Evolutionary conservation across 768 basidiomycete species (phyloP), one percentile per base, ranked within the genome.

Genomic region (Daedaleopsis nitida): DNA sequence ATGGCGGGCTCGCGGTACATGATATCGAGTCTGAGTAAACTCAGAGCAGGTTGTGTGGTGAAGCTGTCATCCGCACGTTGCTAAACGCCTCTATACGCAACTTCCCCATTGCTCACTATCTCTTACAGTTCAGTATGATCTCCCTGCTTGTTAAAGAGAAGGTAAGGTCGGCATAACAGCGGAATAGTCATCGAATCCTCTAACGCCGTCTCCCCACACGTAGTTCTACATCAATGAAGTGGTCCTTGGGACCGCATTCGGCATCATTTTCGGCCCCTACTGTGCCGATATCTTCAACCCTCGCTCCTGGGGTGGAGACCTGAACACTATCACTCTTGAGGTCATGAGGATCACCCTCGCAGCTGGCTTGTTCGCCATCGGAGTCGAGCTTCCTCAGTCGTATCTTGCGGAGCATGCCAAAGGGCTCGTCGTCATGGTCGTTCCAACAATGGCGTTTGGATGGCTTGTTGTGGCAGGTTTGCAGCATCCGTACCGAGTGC

Each of bases 161-260:
- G 77, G 91, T 89, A 24, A 32, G 27, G 27, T 32, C 27, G 27
- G 27, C 27, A 32, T 7, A 32, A 7, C 27, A 7, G 27, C 27
- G 27, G 27, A 32, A 7, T 32, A 7, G 27, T 32, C 27, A n/a
- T n/a, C n/a, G n/a, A n/a, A n/a, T n/a, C n/a, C n/a, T n/a, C 45
- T 42, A 52, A 23, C 9, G n/a, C 47, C 19, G 24, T 10, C 4
- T 21, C 6, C 19, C 38, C 19, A 27, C 14, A 11, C 47, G 8
- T 54, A 92, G 85, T 69, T 96, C 6, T 97, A 89, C 69, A 84
- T 97, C 64, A 97, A 94, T 66, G 96, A 99, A 78, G 95, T 96
- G 39, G 88, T 96, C 32, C 86, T 97, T 24, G 95, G 94, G 1
- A 96, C 94, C 0, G 80, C 80, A 0, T 87, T 87, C 59, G 83